Percentiles rank a stretch among this genome's conserved stretches.
Conservation (phyloP, 352 stramenopile species). For the Thraustochytrium sp. region DNA sequence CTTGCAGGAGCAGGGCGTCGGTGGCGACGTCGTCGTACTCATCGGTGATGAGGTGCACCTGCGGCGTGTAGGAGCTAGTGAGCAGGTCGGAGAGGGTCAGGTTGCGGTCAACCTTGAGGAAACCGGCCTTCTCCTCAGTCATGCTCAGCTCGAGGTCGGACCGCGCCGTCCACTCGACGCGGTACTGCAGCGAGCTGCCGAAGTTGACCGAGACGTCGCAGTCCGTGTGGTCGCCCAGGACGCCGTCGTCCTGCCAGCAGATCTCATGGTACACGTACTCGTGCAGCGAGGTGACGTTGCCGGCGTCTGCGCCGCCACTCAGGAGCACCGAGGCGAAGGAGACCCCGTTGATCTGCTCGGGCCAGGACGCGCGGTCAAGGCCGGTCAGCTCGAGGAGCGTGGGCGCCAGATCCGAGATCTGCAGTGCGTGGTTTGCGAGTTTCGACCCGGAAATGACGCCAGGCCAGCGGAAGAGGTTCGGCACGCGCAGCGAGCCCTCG, state of each 20-base stretch:
- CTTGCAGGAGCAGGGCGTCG: background rate
- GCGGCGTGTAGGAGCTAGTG: background rate
- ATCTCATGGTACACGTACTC: constrained; percentile 31
- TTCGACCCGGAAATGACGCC: background rate
- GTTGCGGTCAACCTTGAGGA: background rate
- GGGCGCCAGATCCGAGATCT: constrained; percentile 27
- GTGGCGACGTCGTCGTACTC: background rate
- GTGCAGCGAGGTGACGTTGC: background rate
- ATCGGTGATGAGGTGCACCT: background rate
- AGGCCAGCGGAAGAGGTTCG: constrained; percentile 13
- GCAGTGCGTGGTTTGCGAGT: background rate
- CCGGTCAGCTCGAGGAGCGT: constrained; percentile 3
- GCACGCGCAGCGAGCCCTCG: constrained; percentile 14
- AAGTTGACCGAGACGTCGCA: constrained; percentile 14
- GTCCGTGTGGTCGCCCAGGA: background rate
- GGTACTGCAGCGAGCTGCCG: constrained; percentile 20
- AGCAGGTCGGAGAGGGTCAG: background rate
- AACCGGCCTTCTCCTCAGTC: background rate
- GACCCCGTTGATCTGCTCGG: constrained; percentile 7
- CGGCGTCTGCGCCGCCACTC: too few species aligned
- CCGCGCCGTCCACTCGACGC: constrained; percentile 25
- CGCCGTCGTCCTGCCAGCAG: background rate
- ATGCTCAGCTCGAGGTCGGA: constrained; percentile 9
- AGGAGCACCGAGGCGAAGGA: background rate
- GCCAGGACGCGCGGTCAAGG: background rate